Evolutionary conservation across 805 yeast species (phyloP), one percentile per base, ranked within the genome.

Genomic region (Yamadazyma paraphyllophila): DNA sequence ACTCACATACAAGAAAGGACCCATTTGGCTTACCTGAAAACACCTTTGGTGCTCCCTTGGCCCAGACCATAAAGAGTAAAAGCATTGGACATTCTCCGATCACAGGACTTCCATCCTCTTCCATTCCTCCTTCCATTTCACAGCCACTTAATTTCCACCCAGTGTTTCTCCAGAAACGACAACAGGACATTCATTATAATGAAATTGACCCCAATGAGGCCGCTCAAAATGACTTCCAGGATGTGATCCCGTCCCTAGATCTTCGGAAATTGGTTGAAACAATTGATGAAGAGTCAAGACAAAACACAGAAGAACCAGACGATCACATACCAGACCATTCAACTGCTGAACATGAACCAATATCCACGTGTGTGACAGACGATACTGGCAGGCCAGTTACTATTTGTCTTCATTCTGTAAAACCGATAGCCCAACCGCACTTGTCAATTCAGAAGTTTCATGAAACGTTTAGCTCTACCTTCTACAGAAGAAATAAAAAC

Each of bases 401-500:
- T 16, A 33, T 44, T 7, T 38, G 37, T 11, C 41, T 44, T n/a
- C 40, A 38, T 25, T 6, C 36, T 20, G 24, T 39, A 4, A 34
- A 25, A 35, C 39, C 38, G 4, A 30, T 38, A 9, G 12, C n/a
- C 12, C 36, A 32, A 12, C 54, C 54, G 1, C 43, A 44, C 13
- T 27, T 51, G 11, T 17, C 45, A 14, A 51, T 51, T 12, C 50
- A 48, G 33, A 51, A 48, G 33, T 51, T 43, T 27, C 45, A 47
- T 39, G 55, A 51, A 29, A 43, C 51, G 20, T 59, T 57, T 49
- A 62, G 69, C 46, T 60, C 67, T 13, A 66, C 68, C 5, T 66
- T 65, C 49, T 66, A 65, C 52, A 63, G 63, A 39, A 47, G 71
- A 36, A 65, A 65, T 36, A 39, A 45, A 12, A 61, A 60, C 36